Conservation (phyloP, 495 filamentous ascomycete genomes). For the Penicillium simplicissimum region DNA sequence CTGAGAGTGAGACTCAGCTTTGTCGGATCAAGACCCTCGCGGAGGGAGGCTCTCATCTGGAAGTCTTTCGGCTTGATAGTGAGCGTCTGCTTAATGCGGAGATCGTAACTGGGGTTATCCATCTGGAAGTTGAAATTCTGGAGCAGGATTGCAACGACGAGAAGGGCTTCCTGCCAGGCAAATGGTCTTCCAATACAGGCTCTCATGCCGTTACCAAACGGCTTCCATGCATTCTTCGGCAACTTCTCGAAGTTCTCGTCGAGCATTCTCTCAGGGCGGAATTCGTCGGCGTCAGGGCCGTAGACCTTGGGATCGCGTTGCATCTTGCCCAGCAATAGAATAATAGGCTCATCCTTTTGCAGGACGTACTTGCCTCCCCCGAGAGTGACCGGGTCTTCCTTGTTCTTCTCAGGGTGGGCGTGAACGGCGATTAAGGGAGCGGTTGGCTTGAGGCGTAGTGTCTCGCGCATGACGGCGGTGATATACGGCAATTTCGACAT, state of each 20-base stretch:
- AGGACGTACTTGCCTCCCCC: conserved; percentile 64
- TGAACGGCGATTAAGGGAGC: conserved; percentile 51
- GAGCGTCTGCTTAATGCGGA: conserved; percentile 67
- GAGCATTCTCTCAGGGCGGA: conserved; percentile 66
- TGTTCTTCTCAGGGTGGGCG: conserved; percentile 44
- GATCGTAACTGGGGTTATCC: conserved; percentile 54
- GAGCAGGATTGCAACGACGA: conserved; percentile 58
- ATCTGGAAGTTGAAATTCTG: conserved; percentile 61
- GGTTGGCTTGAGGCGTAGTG: conserved; percentile 64
- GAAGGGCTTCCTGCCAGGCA: conserved; percentile 62
- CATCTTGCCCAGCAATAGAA: conserved; percentile 56
- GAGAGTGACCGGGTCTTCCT: conserved; percentile 53
- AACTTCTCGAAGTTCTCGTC: conserved; percentile 60
- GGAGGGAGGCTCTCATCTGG: conserved; percentile 63
- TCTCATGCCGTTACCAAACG: conserved; percentile 62
- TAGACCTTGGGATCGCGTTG: conserved; percentile 70
- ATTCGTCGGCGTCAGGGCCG: conserved; percentile 61
- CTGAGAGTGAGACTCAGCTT: conserved; percentile 55
- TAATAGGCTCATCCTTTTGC: conserved; percentile 54
- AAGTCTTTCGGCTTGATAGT: conserved; percentile 78
- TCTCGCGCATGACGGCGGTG: conserved; percentile 67
- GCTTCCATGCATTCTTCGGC: conserved; percentile 62
- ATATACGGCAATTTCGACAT: conserved; percentile 66
- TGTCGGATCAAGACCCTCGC: conserved; percentile 58
- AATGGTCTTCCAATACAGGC: conserved; percentile 69